A percentile compares a stretch with the other conserved stretches of the same genome.
phyloP scores from a whole-genome alignment of 148 eudicot species.

The Camellia lanceoleosa region DNA sequence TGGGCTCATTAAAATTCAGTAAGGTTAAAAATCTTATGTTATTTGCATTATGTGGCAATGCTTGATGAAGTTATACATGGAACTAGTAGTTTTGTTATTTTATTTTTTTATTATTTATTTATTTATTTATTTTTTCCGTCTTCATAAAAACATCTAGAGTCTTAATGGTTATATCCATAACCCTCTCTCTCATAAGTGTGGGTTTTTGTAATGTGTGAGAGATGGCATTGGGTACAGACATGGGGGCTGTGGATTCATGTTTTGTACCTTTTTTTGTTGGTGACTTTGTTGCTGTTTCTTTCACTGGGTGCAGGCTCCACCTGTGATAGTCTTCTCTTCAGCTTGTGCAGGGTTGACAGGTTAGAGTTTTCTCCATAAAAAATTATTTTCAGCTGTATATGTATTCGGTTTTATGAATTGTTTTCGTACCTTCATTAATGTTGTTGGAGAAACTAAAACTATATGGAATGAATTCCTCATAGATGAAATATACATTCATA shows the following conservation, averaged over 20 bases:
- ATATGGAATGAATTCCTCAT: not conserved
- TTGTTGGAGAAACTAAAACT: constrained; percentile 31
- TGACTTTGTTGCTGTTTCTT: not conserved
- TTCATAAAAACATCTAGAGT: not conserved
- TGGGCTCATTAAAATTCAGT: not conserved
- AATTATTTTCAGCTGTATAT: constrained; percentile 8
- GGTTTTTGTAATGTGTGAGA: not conserved
- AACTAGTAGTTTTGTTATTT: not conserved
- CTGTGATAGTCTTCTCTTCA: constrained; percentile 89
- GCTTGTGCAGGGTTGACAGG: constrained; percentile 96
- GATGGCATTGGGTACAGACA: not conserved
- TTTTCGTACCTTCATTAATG: not conserved
- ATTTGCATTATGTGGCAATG: not conserved
- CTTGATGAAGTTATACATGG: not conserved
- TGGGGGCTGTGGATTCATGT: not conserved
- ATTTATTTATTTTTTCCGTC: too few relatives aligned
- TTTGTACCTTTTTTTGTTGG: not conserved
- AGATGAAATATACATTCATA: not conserved
- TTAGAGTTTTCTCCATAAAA: constrained; percentile 18
- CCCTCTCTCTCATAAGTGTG: not conserved
- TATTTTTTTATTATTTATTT: too few relatives aligned
- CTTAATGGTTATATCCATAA: not conserved
- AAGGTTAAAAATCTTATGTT: not conserved
- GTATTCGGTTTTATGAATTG: not conserved
- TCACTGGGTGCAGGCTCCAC: constrained; percentile 64